phyloP scores from a whole-genome alignment of 345 rosid genomes.

The Citrus sp. region DNA sequence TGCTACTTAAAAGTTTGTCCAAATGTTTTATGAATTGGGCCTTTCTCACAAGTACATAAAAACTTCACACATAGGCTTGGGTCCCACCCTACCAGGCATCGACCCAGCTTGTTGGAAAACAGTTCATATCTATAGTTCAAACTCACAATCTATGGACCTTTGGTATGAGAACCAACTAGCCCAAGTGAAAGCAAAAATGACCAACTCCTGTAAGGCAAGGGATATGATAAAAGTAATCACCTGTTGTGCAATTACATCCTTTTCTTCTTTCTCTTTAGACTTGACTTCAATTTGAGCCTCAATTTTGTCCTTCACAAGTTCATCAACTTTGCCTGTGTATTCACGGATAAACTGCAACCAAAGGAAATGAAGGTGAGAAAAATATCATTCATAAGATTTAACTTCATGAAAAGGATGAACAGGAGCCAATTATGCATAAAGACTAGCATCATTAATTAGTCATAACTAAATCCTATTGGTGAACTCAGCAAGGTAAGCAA shows the following conservation, averaged over 20 bases:
- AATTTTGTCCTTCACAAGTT: conserved; percentile 69
- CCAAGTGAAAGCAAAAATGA: not conserved
- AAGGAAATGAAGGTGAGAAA: not conserved
- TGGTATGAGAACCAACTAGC: not conserved
- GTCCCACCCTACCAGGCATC: not conserved
- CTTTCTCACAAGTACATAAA: not conserved
- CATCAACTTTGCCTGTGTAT: conserved; percentile 77
- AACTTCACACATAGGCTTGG: not conserved
- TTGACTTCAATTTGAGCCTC: conserved; percentile 65
- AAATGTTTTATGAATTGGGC: not conserved
- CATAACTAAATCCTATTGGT: not conserved
- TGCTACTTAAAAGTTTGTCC: not conserved
- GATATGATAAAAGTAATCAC: conserved; percentile 27
- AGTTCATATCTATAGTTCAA: not conserved
- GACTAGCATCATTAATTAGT: not conserved
- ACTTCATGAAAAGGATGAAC: not conserved
- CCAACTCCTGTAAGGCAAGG: not conserved
- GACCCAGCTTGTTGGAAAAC: not conserved
- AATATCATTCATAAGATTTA: not conserved
- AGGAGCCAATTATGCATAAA: not conserved
- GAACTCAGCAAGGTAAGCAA: not conserved
- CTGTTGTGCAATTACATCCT: conserved; percentile 82
- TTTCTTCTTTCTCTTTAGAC: conserved; percentile 73
- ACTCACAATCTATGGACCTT: not conserved
- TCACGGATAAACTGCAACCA: conserved; percentile 67